phyloP scores from a whole-genome alignment of 768 basidiomycete genomes.

The Leccinum broughii region DNA sequence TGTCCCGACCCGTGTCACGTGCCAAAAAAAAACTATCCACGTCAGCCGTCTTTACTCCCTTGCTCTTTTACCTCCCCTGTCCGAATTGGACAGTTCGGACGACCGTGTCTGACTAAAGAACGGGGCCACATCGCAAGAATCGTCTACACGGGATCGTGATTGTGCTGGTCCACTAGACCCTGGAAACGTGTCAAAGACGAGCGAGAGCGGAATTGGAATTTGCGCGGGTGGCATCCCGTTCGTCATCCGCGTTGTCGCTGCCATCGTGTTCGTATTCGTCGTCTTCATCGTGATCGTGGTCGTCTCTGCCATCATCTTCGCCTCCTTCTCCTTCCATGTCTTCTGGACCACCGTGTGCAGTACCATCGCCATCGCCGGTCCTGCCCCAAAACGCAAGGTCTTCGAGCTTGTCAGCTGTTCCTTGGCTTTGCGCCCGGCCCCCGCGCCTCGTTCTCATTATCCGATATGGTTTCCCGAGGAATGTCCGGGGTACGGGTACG shows the following conservation, averaged over 20 bases:
- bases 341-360: not conserved
- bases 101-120: not conserved
- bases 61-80: not conserved
- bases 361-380: not conserved
- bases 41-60: not conserved
- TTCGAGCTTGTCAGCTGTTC: not conserved
- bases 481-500: slow-evolving; percentile 14
- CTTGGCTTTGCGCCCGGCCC: not conserved
- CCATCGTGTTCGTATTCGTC: not conserved
- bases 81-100: not conserved
- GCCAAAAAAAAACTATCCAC: too few relatives aligned
- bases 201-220: slow-evolving; percentile 4
- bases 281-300: not conserved
- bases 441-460: not conserved
- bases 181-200: slow-evolving; percentile 4
- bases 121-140: not conserved
- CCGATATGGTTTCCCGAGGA: slow-evolving; percentile 18
- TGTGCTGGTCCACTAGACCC: not conserved
- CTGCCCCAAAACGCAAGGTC: not conserved
- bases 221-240: not conserved
- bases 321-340: not conserved
- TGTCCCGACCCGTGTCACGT: not conserved
- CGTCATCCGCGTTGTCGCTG: not conserved
- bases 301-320: not conserved
- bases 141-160: not conserved